A percentile compares a stretch with the other conserved stretches of the same genome.
These are phyloP conservation scores for Penicillium capsulatum DNA, from an alignment of 2,329 filamentous ascomycete genomes.

Conservation along the genomic window DNA sequence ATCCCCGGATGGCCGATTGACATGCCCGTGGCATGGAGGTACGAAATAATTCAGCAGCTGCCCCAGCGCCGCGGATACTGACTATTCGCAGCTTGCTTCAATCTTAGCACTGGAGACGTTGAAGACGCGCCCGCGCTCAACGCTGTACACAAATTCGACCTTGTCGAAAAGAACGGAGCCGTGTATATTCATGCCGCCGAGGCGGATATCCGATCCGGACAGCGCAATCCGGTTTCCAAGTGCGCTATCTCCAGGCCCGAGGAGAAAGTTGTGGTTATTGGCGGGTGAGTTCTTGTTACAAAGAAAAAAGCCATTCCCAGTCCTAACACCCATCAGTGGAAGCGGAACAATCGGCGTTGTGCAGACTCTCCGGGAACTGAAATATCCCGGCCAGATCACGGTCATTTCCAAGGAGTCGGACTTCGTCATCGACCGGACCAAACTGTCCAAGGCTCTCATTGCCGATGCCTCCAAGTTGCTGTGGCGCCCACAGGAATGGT, in stretches of 20 bases:
- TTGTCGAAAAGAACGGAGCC: slow-evolving; percentile 73
- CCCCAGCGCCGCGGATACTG: neutral
- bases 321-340: slow-evolving; percentile 50
- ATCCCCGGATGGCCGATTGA: slow-evolving; percentile 74
- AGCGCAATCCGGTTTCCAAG: slow-evolving; percentile 68
- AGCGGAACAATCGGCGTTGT: slow-evolving; percentile 77
- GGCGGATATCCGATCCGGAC: slow-evolving; percentile 68
- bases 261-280: slow-evolving; percentile 72
- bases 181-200: slow-evolving; percentile 83
- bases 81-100: slow-evolving; percentile 74
- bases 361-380: slow-evolving; percentile 75
- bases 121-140: slow-evolving; percentile 92
- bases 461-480: slow-evolving; percentile 74
- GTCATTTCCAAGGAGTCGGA: slow-evolving; percentile 81
- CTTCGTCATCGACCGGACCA: slow-evolving; percentile 85
- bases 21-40: slow-evolving; percentile 97
- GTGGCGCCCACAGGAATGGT: slow-evolving; percentile 74
- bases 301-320: neutral
- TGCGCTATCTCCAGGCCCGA: slow-evolving; percentile 54
- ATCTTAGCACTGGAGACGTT: slow-evolving; percentile 80
- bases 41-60: slow-evolving; percentile 23
- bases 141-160: slow-evolving; percentile 74
- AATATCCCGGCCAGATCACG: slow-evolving; percentile 75
- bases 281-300: slow-evolving; percentile 51
- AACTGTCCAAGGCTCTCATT: slow-evolving; percentile 89